Base-by-base conservation (phyloP, 2,329 filamentous ascomycete species). In the Arachnopeziza araneosa region DNA sequence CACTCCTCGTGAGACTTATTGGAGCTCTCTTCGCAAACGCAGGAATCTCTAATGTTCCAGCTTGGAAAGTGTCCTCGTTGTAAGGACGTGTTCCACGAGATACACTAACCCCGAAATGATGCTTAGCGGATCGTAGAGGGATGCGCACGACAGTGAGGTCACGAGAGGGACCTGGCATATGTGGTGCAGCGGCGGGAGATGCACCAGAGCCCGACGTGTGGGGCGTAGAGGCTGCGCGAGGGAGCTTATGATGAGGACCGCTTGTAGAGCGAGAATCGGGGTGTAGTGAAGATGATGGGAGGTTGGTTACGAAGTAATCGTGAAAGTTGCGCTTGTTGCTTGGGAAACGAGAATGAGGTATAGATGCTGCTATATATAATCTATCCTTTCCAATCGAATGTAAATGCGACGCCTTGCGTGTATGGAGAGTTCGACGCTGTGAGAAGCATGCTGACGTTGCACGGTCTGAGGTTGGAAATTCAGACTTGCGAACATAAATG, bases 261-360 rank as follows among this genome's bases (percentile, higher is more conserved):
- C 77, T 72, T 21, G 81, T 76, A 23, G 80, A 77, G 58, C 86
- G 81, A 44, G 90, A 89, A 75, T 98, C 93, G 8, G 95, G 93
- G 68, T 97, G 90, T 52, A 96, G 82, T 2, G 93, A 97, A 17
- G 92, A 96, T 21, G 92, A 96, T 4, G 95, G 93, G 1, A 99
- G 83, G 74, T 97, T 91, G 9, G 95, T 96, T 61, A 98, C 91
- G 75, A 99, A 99, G 79, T 99, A 98, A 69, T 96, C 92, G 78
- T 97, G 92, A 75, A 98, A 98, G 50, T 65, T 49, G 21, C 69
- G 68, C 23, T 48, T 60, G 44, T 36, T 57, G 63, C 8, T 30
- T 24, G 17, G 26, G 9, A 17, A 26, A 19, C 6, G 24, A 26
- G 26, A 50, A 8, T 24, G 24, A 5, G 53, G 17, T 54, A 30